Evolutionary conservation across 192 early-diverging fungal species (phyloP), one percentile per base, ranked within the genome.

Genomic region (Linnemannia hyalina): DNA sequence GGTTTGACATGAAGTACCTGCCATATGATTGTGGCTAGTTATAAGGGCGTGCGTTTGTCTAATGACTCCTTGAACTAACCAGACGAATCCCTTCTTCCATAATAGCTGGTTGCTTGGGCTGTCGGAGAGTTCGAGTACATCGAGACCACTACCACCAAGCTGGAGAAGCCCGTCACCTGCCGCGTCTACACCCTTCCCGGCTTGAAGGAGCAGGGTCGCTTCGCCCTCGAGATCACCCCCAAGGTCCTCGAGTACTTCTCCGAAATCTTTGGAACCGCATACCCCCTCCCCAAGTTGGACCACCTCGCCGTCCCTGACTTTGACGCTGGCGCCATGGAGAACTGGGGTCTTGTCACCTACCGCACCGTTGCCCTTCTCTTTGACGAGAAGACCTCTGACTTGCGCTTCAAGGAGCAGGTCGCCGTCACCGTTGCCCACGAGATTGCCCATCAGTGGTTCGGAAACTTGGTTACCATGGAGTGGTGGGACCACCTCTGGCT

Each of bases 301-400:
- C 92, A 96, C 86, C 90, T 99, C 32, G 97, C 97, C 63, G 96
- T 99, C 80, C 97, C 96, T 52, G 97, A 98, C 87, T 99, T 99
- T 87, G 94, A 94, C 77, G 94, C 95, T 36, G 83, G 92, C 54
- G 94, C 94, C 42, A 98, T 99, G 98, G 97, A 98, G 91, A 99
- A 99, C 92, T 99, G 98, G 98, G 98, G 98, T 81, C 89, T 98
- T 29, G 92, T 99, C 68, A 99, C 98, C 22, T 98, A 96, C 89
- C 93, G 97, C 69, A 95, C 95, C 49, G 92, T 95, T 22, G 94
- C 93, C 22, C 89, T 99, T 41, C 91, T 99, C 32, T 95, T 94
- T 84, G 97, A 98, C 89, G 94, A 94, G 78, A 93, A 95, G 83
- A 91, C 88, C 40, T 95, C 96, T 38, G 92, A 93, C 73, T 92